Base-by-base conservation (phyloP, 2,329 filamentous ascomycete genomes). In the Arthroderma sp. region DNA sequence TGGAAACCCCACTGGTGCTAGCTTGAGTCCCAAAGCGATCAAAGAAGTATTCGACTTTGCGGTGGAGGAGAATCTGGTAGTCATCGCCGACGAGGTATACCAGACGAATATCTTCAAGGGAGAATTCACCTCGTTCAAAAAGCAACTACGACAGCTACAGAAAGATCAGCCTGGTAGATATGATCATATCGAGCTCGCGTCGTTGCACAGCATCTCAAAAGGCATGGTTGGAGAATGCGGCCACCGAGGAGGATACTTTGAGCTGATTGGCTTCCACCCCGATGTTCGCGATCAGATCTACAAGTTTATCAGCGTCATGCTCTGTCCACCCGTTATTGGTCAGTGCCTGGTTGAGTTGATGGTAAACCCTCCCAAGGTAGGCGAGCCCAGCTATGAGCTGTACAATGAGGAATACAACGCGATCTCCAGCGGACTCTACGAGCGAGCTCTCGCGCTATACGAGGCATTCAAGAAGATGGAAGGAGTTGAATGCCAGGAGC, bases 181-280 rank as follows among this genome's bases (percentile, higher is more conserved):
- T 68, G 84, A 94, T 65, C 64, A 77, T 54, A 72, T 98, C 48
- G 88, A 96, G 70, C 78, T 98, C 47, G 89, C 82, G 40, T 94
- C 86, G 43, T 73, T 98, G 53, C 89, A 98, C 74, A 89, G 83
- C 57, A 75, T 93, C 45, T 94, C 86, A 61, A 98, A 98, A 77
- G 91, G 91, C 57, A 96, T 98, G 88, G 85, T 95, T 6, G 91
- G 91, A 60, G 91, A 98, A 72, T 98, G 91, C 63, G 91, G 91
- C 43, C 91, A 98, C 71, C 85, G 91, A 52, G 91, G 89, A 55
- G 91, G 91, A 44, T 98, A 94, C 75, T 96, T 96, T 61, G 91
- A 98, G 73, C 80, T 98, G 46, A 78, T 88, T 48, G 85, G 85
- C 55, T 95, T 98, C 64, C 80, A 94, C 61, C 68, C 77, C 7